Conservation (phyloP, 2,329 filamentous ascomycete genomes). For the Cladophialophora chaetospira region DNA sequence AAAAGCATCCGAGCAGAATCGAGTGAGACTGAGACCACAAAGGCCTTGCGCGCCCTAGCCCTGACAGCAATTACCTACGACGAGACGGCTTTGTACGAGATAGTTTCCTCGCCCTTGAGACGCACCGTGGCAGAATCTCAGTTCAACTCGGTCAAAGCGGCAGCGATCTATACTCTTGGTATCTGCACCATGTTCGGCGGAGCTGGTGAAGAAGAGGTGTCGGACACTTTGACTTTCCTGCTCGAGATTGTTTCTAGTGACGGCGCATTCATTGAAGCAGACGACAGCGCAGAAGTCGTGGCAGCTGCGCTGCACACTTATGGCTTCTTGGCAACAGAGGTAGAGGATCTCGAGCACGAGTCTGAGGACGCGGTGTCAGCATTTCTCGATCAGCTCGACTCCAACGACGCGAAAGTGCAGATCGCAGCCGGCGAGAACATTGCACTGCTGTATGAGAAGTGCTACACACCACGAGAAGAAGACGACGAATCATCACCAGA, state of each 20-base stretch:
- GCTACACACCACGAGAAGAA: constrained; percentile 60
- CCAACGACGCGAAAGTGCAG: constrained; percentile 70
- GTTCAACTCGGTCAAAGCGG: constrained; percentile 64
- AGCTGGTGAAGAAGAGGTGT: constrained; percentile 65
- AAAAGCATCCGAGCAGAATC: constrained; percentile 70
- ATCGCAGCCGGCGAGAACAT: constrained; percentile 78
- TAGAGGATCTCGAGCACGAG: constrained; percentile 72
- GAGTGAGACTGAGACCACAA: constrained; percentile 67
- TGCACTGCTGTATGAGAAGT: constrained; percentile 78
- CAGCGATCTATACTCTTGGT: constrained; percentile 72
- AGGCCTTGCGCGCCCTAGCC: constrained; percentile 71
- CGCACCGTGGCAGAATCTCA: constrained; percentile 67
- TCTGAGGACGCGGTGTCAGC: constrained; percentile 75
- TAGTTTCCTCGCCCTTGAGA: constrained; percentile 61
- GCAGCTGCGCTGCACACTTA: constrained; percentile 74
- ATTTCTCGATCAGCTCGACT: constrained; percentile 83
- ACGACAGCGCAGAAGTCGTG: constrained; percentile 71
- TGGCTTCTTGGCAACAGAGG: constrained; percentile 75
- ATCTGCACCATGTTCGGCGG: constrained; percentile 76
- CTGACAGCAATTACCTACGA: constrained; percentile 69
- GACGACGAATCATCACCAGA: constrained; percentile 54
- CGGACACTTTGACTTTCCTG: constrained; percentile 73
- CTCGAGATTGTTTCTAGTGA: constrained; percentile 79
- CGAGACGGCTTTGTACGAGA: constrained; percentile 67
- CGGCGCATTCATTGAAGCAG: constrained; percentile 69